These are phyloP conservation scores for Blastobotrys petasosporus DNA, from an alignment of 1,139 yeast species.

Conservation along the genomic window DNA sequence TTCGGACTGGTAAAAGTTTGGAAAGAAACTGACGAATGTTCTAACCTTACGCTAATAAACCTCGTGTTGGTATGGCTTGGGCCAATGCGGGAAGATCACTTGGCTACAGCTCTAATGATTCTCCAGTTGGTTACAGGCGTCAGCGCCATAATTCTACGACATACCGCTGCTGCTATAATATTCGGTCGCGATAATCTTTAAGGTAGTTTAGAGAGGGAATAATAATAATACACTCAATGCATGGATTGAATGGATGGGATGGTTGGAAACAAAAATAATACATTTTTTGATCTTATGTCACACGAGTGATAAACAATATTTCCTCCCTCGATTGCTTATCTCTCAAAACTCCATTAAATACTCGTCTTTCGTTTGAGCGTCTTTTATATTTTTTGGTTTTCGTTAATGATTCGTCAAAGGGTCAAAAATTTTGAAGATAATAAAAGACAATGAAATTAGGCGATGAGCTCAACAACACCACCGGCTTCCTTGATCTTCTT, in stretches of 20 bases:
- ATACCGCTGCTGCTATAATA: constrained; percentile 75
- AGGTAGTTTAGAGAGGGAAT: neutral
- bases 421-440: neutral
- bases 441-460: constrained; percentile 46
- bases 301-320: too few relatives aligned
- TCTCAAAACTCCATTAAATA: too few relatives aligned
- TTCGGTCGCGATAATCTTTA: constrained; percentile 81
- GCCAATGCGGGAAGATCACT: constrained; percentile 75
- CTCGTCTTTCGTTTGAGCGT: too few relatives aligned
- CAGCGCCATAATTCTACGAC: constrained; percentile 64
- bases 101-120: constrained; percentile 54
- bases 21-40: constrained; percentile 41
- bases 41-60: constrained; percentile 85
- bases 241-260: too few relatives aligned
- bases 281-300: too few relatives aligned
- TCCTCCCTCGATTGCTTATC: too few relatives aligned
- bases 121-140: constrained; percentile 65
- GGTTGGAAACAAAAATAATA: too few relatives aligned
- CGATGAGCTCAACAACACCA: constrained; percentile 99
- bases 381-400: too few relatives aligned
- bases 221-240: too few relatives aligned
- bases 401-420: neutral
- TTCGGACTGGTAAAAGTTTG: constrained; percentile 49
- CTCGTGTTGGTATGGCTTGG: constrained; percentile 79
- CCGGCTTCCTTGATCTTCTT: constrained; percentile 99